Percentiles rank a stretch among this genome's conserved stretches.
phyloP scores from a whole-genome alignment of 2,329 filamentous ascomycete species.

The Cladophialophora yegresii region DNA sequence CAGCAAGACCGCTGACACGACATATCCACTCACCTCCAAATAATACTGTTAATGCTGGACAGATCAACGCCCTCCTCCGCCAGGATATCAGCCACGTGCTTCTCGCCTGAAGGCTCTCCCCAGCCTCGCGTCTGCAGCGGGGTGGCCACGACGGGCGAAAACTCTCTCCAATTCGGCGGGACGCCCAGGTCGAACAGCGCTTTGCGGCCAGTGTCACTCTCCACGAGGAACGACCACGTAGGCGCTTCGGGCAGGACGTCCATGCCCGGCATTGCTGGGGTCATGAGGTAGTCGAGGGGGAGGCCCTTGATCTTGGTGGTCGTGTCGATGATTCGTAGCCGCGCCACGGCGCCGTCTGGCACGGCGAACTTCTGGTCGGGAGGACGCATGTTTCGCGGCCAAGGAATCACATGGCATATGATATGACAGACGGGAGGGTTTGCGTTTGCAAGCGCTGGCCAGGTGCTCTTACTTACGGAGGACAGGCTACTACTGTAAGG shows the following conservation, averaged over 20 bases:
- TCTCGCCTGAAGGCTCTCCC: conserved; percentile 29
- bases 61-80: conserved; percentile 25
- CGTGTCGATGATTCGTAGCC: conserved; percentile 30
- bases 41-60: conserved; percentile 15
- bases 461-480: not conserved
- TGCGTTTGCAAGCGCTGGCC: not conserved
- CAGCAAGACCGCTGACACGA: not conserved
- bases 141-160: conserved; percentile 18
- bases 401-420: not conserved
- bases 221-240: conserved; percentile 30
- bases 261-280: conserved; percentile 27
- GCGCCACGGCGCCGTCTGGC: conserved; percentile 19
- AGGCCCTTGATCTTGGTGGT: conserved; percentile 28
- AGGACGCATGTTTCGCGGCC: conserved; percentile 9
- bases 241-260: conserved; percentile 23
- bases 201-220: conserved; percentile 22
- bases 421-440: not conserved
- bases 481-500: not conserved
- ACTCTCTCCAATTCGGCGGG: conserved; percentile 39
- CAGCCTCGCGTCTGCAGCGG: conserved; percentile 19
- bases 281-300: conserved; percentile 20
- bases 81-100: conserved; percentile 34
- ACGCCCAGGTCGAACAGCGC: conserved; percentile 41
- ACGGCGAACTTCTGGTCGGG: conserved; percentile 18
- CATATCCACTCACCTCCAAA: conserved; percentile 27